Base-by-base conservation (phyloP, 1,139 yeast species). In the Geotrichum phurueaensis region DNA sequence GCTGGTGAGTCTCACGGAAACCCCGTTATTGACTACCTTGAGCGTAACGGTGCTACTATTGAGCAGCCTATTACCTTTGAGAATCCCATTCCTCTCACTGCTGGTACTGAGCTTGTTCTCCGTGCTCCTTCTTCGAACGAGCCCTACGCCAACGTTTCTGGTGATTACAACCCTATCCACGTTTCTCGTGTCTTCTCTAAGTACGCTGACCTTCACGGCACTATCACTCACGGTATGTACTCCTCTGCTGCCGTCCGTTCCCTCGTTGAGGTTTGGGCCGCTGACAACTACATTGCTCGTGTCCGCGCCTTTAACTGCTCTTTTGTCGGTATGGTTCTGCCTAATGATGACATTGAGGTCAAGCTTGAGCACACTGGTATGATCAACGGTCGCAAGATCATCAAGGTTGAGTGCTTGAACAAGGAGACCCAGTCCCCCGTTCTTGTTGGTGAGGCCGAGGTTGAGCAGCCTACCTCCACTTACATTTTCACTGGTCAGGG, bases 401-500 rank as follows among this genome's bases (percentile, higher is more conserved):
- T 94, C 73, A 90, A 89, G 81, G 91, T 94, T 68, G 95, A 89
- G 77, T 88, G 96, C 65, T 83, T 82, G 78, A 90, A 90, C 76
- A 84, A 84, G 67, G 92, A 87, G 70, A 85, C 94, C 62, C 72
- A 71, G 54, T 81, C 83, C 65, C 78, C 84, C 53, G 99, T 95
- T 25, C 81, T 94, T 70, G 75, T 82, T 60, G 99, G 98, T 78
- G 96, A 91, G 78, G 99, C 99, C 60, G 99, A 94, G 79, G 92
- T 95, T 71, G 98, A 94, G 70, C 99, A 94, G 79, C 99, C 99
- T 57, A 87, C 87, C 62, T 89, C 99, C 56, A 87, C 99, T 22
- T 94, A 89, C 74, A 97, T 94, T 63, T 94, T 95, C 79, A 94
- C 99, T 68, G 99, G 99, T 75, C 99, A 94, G 82, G 99, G 99